Evolutionary conservation across 371 early-diverging fungal genomes (phyloP).

Genomic region (Polyrhizophydium stewartii): DNA sequence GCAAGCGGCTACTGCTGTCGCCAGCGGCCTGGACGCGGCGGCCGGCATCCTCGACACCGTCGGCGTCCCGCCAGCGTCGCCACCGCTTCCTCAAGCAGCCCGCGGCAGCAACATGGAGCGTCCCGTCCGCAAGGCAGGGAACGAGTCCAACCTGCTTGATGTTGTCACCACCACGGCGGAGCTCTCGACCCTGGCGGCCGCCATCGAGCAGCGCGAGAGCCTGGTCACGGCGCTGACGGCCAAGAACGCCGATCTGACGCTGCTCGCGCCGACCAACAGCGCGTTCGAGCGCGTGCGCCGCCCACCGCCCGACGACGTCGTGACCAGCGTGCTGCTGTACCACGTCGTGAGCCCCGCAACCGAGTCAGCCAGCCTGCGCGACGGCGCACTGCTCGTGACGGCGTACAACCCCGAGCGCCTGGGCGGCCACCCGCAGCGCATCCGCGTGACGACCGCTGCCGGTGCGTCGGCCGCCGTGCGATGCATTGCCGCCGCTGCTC

Average conservation of each 20-base stretch:
- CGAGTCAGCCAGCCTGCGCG: not conserved
- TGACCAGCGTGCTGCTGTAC: constrained; percentile 11
- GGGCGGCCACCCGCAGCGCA: constrained; percentile 11
- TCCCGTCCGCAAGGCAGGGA: no score
- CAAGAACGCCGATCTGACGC: constrained; percentile 7
- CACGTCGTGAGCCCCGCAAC: constrained; percentile 1
- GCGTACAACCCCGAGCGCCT: constrained; percentile 8
- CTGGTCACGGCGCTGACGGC: constrained; percentile 1
- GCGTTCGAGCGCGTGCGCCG: constrained; percentile 3
- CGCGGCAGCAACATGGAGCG: no score
- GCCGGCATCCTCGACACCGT: no score
- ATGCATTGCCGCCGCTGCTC: no score
- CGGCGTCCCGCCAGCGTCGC: no score
- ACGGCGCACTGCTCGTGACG: constrained; percentile 9
- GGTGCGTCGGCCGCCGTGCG: not conserved
- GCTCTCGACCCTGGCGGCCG: constrained; percentile 1
- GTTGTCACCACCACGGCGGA: not conserved
- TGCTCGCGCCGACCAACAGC: constrained; percentile 9
- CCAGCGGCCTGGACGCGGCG: no score
- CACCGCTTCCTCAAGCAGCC: no score
- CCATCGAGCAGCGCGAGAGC: constrained; percentile 3
- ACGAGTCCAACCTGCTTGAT: not conserved
- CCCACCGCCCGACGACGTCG: constrained; percentile 4
- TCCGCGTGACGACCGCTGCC: constrained; percentile 5
- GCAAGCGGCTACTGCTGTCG: no score